These are phyloP conservation scores for Backusella liffmaniae DNA, from an alignment of 192 early-diverging fungal species.

Conservation along the genomic window DNA sequence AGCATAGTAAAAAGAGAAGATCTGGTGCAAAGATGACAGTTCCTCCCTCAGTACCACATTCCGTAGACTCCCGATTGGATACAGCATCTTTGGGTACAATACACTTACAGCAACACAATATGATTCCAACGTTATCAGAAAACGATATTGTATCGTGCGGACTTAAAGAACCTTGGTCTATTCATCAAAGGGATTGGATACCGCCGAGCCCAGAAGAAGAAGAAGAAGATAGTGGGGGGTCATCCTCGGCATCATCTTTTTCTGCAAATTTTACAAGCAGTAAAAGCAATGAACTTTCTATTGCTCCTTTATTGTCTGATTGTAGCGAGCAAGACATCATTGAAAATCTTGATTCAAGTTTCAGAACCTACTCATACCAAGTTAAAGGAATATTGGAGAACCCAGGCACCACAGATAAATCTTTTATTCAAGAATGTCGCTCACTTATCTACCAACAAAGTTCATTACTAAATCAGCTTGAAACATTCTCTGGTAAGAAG, in stretches of 20 bases:
- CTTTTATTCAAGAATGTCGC: neutral
- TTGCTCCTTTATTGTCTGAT: neutral
- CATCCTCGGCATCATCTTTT: neutral
- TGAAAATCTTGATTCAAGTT: conserved; percentile 8
- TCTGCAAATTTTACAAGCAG: neutral
- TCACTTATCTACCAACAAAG: neutral
- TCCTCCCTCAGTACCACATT: neutral
- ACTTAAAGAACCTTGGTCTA: neutral
- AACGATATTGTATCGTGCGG: neutral
- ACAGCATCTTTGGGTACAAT: neutral
- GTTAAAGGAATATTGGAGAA: neutral
- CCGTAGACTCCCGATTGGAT: conserved; percentile 1
- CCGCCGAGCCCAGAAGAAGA: neutral
- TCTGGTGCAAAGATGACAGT: neutral
- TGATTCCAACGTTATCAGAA: neutral
- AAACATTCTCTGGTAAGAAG: neutral
- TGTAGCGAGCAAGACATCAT: conserved; percentile 3
- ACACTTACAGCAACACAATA: neutral
- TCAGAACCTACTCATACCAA: neutral
- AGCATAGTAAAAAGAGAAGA: neutral
- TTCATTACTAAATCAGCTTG: neutral
- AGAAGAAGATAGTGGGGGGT: neutral
- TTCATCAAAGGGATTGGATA: neutral
- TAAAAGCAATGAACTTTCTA: neutral
- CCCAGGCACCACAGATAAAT: neutral